Percentiles rank a stretch among this genome's conserved stretches.
These are phyloP conservation scores for Pilatotrama ljubarskyi DNA, from an alignment of 768 basidiomycete species.

Conservation along the genomic window DNA sequence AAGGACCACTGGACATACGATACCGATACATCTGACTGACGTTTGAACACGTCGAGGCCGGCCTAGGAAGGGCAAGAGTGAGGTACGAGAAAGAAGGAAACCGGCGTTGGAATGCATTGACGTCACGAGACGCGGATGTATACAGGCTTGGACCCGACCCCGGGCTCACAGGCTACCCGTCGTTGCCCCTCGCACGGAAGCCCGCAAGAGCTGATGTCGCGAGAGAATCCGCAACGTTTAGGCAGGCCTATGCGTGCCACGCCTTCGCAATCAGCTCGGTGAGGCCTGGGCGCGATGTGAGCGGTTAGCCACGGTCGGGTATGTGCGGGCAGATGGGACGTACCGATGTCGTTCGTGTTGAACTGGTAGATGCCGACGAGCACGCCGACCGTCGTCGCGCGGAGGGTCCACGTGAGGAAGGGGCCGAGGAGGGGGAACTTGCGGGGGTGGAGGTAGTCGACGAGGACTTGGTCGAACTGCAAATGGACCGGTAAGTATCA, in stretches of 20 bases:
- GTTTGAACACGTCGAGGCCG: background rate
- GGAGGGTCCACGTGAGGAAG: conserved; percentile 70
- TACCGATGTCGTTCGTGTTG: conserved; percentile 98
- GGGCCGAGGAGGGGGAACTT: conserved; percentile 88
- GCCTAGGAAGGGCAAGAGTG: background rate
- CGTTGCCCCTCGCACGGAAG: background rate
- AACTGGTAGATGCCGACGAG: conserved; percentile 95
- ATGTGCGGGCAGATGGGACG: conserved; percentile 33
- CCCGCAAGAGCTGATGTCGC: background rate
- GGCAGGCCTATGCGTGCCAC: conserved; percentile 67
- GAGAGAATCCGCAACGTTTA: background rate
- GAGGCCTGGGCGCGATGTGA: conserved; percentile 53
- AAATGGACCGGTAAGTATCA: conserved; percentile 2
- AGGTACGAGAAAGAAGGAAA: background rate
- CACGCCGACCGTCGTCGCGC: conserved; percentile 75
- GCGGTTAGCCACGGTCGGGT: conserved; percentile 15
- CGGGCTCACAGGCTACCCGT: background rate
- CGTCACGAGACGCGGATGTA: conserved; percentile 10
- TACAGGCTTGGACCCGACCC: conserved; percentile 9
- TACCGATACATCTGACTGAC: background rate
- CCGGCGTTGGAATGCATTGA: conserved; percentile 9
- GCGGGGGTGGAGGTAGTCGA: conserved; percentile 91
- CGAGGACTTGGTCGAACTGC: conserved; percentile 76
- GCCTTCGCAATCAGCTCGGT: conserved; percentile 81
- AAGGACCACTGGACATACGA: background rate